These are phyloP conservation scores for Aspergillus novoparasiticus DNA, from an alignment of 2,329 filamentous ascomycete species.

Conservation along the genomic window DNA sequence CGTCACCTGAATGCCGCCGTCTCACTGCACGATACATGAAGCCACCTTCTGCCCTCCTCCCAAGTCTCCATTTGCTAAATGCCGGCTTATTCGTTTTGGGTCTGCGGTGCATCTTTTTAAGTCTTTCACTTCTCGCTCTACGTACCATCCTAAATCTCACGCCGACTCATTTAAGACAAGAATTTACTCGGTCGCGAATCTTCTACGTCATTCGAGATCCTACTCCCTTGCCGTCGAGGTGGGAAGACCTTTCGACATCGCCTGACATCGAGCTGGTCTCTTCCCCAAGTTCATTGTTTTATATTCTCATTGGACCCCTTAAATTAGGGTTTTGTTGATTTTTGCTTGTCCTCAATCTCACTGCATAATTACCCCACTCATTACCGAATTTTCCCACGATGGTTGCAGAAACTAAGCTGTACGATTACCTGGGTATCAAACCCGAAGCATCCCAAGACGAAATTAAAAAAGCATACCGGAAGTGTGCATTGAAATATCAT, in stretches of 20 bases:
- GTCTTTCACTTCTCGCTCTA: not conserved
- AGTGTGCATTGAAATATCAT: slow-evolving; percentile 87
- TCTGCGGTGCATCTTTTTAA: not conserved
- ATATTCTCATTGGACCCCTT: slow-evolving; percentile 16
- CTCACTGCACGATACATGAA: slow-evolving; percentile 11
- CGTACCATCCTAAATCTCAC: too few species aligned
- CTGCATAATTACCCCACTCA: slow-evolving; percentile 3
- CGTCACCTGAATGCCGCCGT: slow-evolving; percentile 19
- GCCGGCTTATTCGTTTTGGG: not conserved
- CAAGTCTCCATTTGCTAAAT: slow-evolving; percentile 12
- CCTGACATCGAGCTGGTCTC: slow-evolving; percentile 8
- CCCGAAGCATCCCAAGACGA: slow-evolving; percentile 84
- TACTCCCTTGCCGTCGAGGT: slow-evolving; percentile 9
- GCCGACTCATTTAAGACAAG: not conserved
- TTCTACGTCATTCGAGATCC: slow-evolving; percentile 41
- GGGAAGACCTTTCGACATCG: not conserved
- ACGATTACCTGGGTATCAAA: slow-evolving; percentile 80
- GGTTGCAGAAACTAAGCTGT: slow-evolving; percentile 95
- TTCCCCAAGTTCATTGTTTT: slow-evolving; percentile 4
- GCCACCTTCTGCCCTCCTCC: slow-evolving; percentile 12
- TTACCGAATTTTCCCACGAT: slow-evolving; percentile 57
- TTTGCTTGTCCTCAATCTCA: slow-evolving; percentile 3
- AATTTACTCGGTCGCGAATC: slow-evolving; percentile 22
- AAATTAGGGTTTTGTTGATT: slow-evolving; percentile 13
- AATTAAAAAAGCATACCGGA: slow-evolving; percentile 88